Percentiles rank a stretch among this genome's conserved stretches.
Evolutionary conservation across 495 filamentous ascomycete species (phyloP).

Genomic region (Bombardia bombarda): DNA sequence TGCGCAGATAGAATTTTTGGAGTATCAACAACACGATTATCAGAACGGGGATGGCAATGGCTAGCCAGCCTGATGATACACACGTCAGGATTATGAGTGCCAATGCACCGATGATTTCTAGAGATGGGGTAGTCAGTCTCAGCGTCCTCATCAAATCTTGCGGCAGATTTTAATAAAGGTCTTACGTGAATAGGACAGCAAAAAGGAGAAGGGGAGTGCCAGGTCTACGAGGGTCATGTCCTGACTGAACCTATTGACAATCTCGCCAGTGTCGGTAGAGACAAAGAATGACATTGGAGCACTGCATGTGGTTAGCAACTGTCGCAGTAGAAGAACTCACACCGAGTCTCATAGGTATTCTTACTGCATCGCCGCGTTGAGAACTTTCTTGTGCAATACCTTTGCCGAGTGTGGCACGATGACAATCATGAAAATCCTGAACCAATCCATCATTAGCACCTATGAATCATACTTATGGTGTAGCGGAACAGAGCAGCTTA

Average conservation of each 20-base stretch:
- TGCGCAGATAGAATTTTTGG: conserved; percentile 49
- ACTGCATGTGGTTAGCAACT: conserved; percentile 1
- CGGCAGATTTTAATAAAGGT: not conserved
- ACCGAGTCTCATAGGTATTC: not conserved
- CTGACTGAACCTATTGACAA: conserved; percentile 22
- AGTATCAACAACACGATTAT: conserved; percentile 33
- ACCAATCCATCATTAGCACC: not conserved
- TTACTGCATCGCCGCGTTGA: conserved; percentile 1
- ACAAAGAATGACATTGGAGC: conserved; percentile 17
- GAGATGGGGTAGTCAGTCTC: not conserved
- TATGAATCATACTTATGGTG: not conserved
- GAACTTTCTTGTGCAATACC: conserved; percentile 1
- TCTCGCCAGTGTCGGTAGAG: conserved; percentile 13
- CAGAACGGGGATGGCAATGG: conserved; percentile 22
- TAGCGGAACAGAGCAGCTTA: not conserved
- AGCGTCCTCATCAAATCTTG: too few species aligned
- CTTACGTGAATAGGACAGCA: not conserved
- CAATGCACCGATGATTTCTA: not conserved
- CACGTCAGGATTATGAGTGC: conserved; percentile 24
- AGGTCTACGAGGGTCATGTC: conserved; percentile 20
- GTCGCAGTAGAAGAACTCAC: not conserved
- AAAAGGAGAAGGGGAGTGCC: conserved; percentile 6
- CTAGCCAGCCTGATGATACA: conserved; percentile 18
- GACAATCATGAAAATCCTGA: conserved; percentile 1
- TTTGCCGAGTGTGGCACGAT: conserved; percentile 2